Evolutionary conservation across 129 eudicot genomes (phyloP).

Genomic region (Erigeron canadensis): DNA sequence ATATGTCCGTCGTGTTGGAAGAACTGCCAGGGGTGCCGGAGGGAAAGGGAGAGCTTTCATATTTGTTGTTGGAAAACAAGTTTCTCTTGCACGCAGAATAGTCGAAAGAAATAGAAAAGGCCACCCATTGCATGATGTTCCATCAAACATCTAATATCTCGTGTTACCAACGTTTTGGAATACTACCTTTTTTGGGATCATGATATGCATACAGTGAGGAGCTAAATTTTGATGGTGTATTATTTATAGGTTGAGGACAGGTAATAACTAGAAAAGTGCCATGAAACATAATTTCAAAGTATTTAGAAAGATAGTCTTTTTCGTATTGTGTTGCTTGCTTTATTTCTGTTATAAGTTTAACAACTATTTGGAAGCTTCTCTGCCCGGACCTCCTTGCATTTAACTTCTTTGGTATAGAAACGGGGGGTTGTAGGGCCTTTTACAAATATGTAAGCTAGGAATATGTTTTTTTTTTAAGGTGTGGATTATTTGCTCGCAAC

Average conservation of each 20-base stretch:
- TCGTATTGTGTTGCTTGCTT: not conserved
- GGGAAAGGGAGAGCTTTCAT: slow-evolving; percentile 83
- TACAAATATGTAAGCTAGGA: too few relatives aligned
- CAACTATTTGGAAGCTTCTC: not conserved
- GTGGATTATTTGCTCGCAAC: too few relatives aligned
- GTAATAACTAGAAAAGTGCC: slow-evolving; percentile 9
- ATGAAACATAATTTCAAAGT: not conserved
- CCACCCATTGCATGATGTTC: slow-evolving; percentile 90
- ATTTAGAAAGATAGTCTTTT: not conserved
- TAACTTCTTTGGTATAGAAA: not conserved
- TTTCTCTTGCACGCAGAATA: slow-evolving; percentile 80
- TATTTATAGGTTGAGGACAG: not conserved
- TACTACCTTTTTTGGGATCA: not conserved
- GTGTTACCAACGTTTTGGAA: not conserved
- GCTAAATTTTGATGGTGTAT: slow-evolving; percentile 6
- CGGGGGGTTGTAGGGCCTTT: too few relatives aligned
- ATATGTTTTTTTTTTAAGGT: too few relatives aligned
- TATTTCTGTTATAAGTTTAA: not conserved
- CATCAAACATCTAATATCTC: slow-evolving; percentile 35
- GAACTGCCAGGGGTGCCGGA: slow-evolving; percentile 98
- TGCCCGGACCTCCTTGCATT: not conserved
- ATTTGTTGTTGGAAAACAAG: slow-evolving; percentile 96
- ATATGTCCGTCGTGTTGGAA: slow-evolving; percentile 94
- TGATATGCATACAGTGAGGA: not conserved
- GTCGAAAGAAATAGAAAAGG: slow-evolving; percentile 83